Evolutionary conservation across 108 stramenopile genomes (phyloP).

Genomic region (Thalassiosira profunda): DNA sequence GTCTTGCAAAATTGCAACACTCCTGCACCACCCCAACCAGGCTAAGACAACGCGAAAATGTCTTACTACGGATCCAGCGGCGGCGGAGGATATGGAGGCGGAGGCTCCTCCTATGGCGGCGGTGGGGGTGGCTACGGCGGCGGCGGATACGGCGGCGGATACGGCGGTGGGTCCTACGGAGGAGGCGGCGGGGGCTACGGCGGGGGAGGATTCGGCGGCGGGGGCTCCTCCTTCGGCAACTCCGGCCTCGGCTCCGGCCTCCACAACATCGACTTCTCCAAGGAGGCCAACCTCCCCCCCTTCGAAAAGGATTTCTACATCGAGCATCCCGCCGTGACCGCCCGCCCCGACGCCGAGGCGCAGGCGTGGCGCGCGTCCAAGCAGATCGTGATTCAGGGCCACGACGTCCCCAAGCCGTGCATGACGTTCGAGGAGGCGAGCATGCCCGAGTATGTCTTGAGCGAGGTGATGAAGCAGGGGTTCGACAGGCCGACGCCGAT

Average conservation of each 20-base stretch:
- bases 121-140: constrained; percentile 7
- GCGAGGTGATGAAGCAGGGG: constrained; percentile 95
- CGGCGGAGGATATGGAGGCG: constrained; percentile 32
- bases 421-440: constrained; percentile 95
- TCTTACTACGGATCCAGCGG: constrained; percentile 26
- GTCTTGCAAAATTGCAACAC: too few relatives aligned
- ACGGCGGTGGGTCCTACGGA: constrained; percentile 16
- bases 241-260: constrained; percentile 75
- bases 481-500: constrained; percentile 98
- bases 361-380: constrained; percentile 90
- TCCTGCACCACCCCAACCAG: too few relatives aligned
- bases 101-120: constrained; percentile 15
- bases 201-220: constrained; percentile 42
- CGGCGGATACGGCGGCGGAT: too few relatives aligned
- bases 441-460: constrained; percentile 96
- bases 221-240: constrained; percentile 59
- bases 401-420: constrained; percentile 97
- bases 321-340: constrained; percentile 98
- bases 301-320: constrained; percentile 99
- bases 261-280: constrained; percentile 82
- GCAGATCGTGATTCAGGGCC: constrained; percentile 85
- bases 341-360: constrained; percentile 85
- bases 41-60: too few relatives aligned
- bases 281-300: constrained; percentile 78
- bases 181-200: constrained; percentile 21